Evolutionary conservation across 2,329 filamentous ascomycete genomes (phyloP).

Genomic region (Monilinia vaccinii-corymbosi): DNA sequence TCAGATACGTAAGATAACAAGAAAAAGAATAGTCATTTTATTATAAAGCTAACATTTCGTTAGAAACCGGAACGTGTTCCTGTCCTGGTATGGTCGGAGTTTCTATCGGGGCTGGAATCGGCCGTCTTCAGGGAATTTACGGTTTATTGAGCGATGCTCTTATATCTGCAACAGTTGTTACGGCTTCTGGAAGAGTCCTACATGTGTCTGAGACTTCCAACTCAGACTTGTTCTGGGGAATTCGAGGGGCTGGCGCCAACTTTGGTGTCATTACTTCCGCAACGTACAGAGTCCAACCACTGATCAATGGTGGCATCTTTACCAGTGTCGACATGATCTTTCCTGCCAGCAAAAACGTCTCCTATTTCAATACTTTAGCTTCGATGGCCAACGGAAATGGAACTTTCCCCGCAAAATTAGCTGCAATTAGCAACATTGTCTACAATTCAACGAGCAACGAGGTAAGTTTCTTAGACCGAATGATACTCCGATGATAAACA

Average conservation of each 20-base stretch:
- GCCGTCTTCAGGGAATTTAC: background rate
- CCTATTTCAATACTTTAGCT: background rate
- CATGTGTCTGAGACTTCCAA: background rate
- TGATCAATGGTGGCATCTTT: background rate
- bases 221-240: background rate
- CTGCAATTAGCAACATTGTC: no score
- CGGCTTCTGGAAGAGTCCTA: background rate
- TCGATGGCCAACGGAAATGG: no score
- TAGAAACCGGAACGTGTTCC: background rate
- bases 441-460: no score
- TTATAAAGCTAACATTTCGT: no score
- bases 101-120: background rate
- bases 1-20: background rate
- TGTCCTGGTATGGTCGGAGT: constrained; percentile 8
- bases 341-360: background rate
- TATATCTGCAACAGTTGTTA: background rate
- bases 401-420: no score
- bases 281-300: background rate
- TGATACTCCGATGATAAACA: no score
- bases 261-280: background rate
- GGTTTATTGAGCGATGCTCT: background rate
- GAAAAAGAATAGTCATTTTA: no score
- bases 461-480: no score
- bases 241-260: background rate
- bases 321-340: background rate